These are phyloP conservation scores for Austroboletus festivus DNA, from an alignment of 768 basidiomycete genomes.

Conservation along the genomic window DNA sequence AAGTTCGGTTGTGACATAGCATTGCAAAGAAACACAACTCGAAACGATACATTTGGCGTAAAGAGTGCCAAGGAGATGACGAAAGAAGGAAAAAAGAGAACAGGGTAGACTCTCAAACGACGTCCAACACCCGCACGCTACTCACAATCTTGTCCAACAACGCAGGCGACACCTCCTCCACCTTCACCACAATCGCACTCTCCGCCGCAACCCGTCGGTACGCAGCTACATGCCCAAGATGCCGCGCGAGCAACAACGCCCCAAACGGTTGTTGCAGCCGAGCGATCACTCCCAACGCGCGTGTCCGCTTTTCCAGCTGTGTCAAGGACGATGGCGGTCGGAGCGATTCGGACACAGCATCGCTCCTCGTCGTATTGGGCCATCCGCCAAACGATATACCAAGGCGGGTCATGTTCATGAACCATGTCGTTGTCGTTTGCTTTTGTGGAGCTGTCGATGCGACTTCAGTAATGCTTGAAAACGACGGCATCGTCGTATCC, in stretches of 20 bases:
- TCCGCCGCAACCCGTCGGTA: slow-evolving; percentile 1
- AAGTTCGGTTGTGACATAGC: too few relatives aligned
- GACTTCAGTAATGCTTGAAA: neutral
- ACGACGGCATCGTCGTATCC: neutral
- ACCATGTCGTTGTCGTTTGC: neutral
- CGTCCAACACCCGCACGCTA: neutral
- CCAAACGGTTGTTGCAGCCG: neutral
- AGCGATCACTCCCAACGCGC: neutral
- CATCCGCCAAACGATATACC: neutral
- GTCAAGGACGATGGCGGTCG: neutral
- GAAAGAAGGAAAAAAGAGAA: too few relatives aligned
- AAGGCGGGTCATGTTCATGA: neutral
- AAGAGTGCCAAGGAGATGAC: too few relatives aligned
- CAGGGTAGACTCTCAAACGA: too few relatives aligned
- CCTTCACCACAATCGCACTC: slow-evolving; percentile 4
- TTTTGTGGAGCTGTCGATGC: neutral
- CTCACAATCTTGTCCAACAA: slow-evolving; percentile 3
- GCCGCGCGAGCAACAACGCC: neutral
- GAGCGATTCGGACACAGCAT: neutral
- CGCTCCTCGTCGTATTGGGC: neutral
- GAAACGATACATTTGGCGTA: too few relatives aligned
- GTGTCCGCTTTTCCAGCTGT: neutral
- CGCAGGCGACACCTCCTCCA: slow-evolving; percentile 1
- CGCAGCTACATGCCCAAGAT: neutral
- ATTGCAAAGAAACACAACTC: too few relatives aligned